phyloP scores from a whole-genome alignment of 2,329 filamentous ascomycete species.

The Paraphaeosphaeria sporulosa region DNA sequence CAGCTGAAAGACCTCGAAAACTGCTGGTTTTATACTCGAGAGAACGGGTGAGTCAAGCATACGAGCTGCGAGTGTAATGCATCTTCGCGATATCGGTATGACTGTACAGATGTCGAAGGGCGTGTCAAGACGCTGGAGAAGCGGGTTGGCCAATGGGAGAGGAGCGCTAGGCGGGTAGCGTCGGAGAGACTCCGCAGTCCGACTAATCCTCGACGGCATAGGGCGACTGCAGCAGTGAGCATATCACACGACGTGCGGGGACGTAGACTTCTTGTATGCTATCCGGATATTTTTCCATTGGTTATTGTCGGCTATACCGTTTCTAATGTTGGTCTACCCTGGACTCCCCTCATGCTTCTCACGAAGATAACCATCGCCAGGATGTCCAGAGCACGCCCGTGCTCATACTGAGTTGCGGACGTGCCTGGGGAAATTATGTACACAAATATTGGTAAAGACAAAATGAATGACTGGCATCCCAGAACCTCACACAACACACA shows the following conservation, averaged over 20 bases:
- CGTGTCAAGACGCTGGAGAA: neutral
- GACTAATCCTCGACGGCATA: neutral
- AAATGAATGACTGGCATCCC: constrained; percentile 14
- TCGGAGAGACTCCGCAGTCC: neutral
- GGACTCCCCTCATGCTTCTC: neutral
- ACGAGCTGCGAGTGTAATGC: neutral
- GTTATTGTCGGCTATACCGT: neutral
- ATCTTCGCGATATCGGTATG: neutral
- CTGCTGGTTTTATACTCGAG: neutral
- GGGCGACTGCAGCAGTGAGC: neutral
- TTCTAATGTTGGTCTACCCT: neutral
- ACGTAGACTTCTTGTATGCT: neutral
- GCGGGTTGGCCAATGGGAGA: neutral
- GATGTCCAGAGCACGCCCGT: constrained; percentile 1
- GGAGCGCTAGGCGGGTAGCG: constrained; percentile 1
- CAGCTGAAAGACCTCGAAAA: neutral
- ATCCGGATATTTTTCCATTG: neutral
- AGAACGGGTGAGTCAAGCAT: constrained; percentile 7
- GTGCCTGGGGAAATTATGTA: constrained; percentile 26
- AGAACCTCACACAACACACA: neutral
- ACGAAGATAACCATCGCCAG: constrained; percentile 10
- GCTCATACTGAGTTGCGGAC: neutral
- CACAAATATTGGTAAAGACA: constrained; percentile 19
- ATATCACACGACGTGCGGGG: neutral
- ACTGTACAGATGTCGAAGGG: neutral